These are phyloP conservation scores for Linnemannia hyalina DNA, from an alignment of 192 early-diverging fungal species.

Conservation along the genomic window DNA sequence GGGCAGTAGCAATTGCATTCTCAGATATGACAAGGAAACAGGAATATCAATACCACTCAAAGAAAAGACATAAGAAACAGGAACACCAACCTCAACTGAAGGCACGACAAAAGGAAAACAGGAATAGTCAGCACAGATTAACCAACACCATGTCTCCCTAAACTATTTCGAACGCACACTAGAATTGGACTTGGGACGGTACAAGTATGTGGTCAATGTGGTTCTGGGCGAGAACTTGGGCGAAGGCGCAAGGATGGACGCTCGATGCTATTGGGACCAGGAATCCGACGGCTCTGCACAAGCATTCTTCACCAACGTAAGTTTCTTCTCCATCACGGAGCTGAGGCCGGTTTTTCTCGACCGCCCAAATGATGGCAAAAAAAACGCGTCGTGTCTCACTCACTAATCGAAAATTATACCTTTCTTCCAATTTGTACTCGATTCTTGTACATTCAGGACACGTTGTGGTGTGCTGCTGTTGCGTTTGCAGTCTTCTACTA, in stretches of 20 bases:
- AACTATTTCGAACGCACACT: neutral
- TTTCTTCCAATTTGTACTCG: neutral
- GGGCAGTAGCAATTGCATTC: too few species aligned
- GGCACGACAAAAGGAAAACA: neutral
- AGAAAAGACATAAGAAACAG: neutral
- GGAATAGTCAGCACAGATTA: neutral
- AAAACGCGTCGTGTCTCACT: neutral
- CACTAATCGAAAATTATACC: neutral
- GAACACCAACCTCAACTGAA: neutral
- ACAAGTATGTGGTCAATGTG: constrained; percentile 56
- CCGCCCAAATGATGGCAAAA: too few species aligned
- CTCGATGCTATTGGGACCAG: constrained; percentile 53
- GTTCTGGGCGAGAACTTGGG: constrained; percentile 50
- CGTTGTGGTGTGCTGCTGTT: constrained; percentile 51
- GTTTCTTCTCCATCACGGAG: neutral
- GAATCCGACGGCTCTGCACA: constrained; percentile 57
- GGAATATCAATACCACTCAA: too few species aligned
- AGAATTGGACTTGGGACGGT: constrained; percentile 48
- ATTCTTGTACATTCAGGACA: constrained; percentile 19
- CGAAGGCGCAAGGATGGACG: constrained; percentile 52
- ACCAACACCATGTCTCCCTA: neutral
- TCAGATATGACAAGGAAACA: too few species aligned
- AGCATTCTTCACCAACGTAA: constrained; percentile 53
- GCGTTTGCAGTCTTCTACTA: constrained; percentile 55
- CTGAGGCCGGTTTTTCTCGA: too few species aligned